Conservation (phyloP, 345 rosid species). For the Rhodomyrtus tomentosa region DNA sequence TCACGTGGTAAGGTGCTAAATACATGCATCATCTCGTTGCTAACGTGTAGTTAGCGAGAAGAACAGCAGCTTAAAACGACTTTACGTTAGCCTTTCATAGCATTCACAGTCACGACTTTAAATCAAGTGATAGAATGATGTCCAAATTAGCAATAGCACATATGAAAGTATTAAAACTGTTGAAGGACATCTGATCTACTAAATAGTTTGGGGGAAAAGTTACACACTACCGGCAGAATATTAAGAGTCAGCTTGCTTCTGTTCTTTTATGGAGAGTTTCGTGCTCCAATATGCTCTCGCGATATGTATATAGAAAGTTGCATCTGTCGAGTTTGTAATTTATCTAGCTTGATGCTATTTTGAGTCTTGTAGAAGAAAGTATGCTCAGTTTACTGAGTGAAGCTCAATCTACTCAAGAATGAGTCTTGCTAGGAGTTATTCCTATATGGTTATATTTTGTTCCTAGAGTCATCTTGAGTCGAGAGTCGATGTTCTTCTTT, state of each 20-base stretch:
- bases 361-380: background rate
- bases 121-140: background rate
- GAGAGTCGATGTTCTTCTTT: background rate
- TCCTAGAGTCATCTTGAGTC: background rate
- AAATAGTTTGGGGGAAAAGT: background rate
- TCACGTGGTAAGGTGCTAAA: background rate
- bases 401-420: background rate
- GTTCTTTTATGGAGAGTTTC: background rate
- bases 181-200: background rate
- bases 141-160: background rate
- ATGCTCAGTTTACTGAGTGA: background rate
- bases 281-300: background rate
- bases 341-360: background rate
- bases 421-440: background rate
- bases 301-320: background rate
- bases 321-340: background rate
- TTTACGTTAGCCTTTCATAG: background rate
- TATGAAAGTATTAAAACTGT: background rate
- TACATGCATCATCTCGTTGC: background rate
- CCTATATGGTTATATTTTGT: background rate
- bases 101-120: background rate
- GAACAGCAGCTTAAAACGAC: background rate
- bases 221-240: background rate
- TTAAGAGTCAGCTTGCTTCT: background rate
- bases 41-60: background rate